phyloP scores from a whole-genome alignment of 1,284 basidiomycete genomes.

The Tilletia indica region DNA sequence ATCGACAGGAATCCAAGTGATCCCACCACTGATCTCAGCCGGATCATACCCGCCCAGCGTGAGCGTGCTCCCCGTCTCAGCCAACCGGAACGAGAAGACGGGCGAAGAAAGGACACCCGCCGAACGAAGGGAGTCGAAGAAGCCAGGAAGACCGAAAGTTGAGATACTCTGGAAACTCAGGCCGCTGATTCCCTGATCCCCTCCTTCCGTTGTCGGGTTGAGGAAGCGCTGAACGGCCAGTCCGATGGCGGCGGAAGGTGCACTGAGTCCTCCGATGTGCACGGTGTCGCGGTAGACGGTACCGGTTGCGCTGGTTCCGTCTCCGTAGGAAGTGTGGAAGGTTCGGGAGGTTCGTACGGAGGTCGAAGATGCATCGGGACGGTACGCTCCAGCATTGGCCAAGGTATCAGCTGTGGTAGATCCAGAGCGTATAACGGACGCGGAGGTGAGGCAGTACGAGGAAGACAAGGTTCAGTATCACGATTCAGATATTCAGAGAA shows the following conservation, averaged over 20 bases:
- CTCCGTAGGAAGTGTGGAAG: slow-evolving; percentile 8
- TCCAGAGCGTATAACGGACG: neutral
- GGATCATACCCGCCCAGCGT: slow-evolving; percentile 56
- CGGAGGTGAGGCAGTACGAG: neutral
- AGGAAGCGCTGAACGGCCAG: neutral
- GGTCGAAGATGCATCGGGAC: neutral
- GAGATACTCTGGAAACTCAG: neutral
- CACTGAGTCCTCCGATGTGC: slow-evolving; percentile 7
- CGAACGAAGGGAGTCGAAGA: slow-evolving; percentile 14
- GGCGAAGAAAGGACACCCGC: neutral
- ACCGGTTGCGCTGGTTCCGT: slow-evolving; percentile 14
- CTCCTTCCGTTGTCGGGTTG: neutral
- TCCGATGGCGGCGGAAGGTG: neutral
- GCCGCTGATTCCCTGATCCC: slow-evolving; percentile 16
- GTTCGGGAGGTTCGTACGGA: neutral
- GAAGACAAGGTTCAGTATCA: neutral
- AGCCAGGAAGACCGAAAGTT: neutral
- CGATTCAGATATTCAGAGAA: neutral
- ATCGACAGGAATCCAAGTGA: slow-evolving; percentile 58
- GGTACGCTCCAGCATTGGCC: slow-evolving; percentile 10
- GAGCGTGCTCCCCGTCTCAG: neutral
- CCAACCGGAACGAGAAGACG: slow-evolving; percentile 2
- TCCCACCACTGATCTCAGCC: slow-evolving; percentile 35
- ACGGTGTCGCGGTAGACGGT: slow-evolving; percentile 13
- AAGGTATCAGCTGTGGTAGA: slow-evolving; percentile 3